Evolutionary conservation across 2,329 filamentous ascomycete species (phyloP).

Genomic region (Gyromitra esculenta): DNA sequence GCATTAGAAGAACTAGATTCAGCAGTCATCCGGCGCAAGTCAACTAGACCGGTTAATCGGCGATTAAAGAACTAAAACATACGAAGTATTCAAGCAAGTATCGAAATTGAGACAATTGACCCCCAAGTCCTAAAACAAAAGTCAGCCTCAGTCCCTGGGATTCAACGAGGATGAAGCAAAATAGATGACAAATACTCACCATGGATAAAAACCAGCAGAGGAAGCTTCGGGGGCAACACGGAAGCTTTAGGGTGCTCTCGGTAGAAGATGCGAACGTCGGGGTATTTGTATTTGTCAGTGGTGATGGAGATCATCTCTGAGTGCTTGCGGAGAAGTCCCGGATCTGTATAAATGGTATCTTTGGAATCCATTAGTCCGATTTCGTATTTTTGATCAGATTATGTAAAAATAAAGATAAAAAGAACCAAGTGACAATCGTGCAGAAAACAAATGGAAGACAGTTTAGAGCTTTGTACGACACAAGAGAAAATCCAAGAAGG

Average conservation of each 20-base stretch:
- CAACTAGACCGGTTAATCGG: slow-evolving; percentile 10
- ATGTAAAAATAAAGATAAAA: slow-evolving; percentile 19
- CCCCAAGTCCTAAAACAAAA: slow-evolving; percentile 71
- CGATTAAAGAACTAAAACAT: slow-evolving; percentile 7
- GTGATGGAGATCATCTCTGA: slow-evolving; percentile 76
- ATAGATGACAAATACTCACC: slow-evolving; percentile 63
- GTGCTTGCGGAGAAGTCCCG: slow-evolving; percentile 80
- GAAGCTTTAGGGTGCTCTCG: slow-evolving; percentile 82
- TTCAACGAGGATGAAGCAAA: neutral
- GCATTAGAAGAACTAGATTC: slow-evolving; percentile 10
- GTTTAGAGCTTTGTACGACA: slow-evolving; percentile 29
- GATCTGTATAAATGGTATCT: slow-evolving; percentile 71
- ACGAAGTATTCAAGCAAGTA: slow-evolving; percentile 79
- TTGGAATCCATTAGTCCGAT: slow-evolving; percentile 40
- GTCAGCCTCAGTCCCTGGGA: slow-evolving; percentile 8
- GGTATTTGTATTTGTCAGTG: slow-evolving; percentile 76
- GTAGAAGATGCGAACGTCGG: slow-evolving; percentile 82
- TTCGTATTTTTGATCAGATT: neutral
- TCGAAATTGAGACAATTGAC: slow-evolving; percentile 87
- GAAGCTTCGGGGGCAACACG: slow-evolving; percentile 80
- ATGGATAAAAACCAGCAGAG: slow-evolving; percentile 89
- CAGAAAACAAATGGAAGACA: slow-evolving; percentile 31
- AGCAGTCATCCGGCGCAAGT: slow-evolving; percentile 18
- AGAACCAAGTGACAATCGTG: slow-evolving; percentile 13
- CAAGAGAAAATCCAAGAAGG: neutral